Conservation (phyloP, 2,329 filamentous ascomycete genomes). For the Rhexocercosporidium sp. region DNA sequence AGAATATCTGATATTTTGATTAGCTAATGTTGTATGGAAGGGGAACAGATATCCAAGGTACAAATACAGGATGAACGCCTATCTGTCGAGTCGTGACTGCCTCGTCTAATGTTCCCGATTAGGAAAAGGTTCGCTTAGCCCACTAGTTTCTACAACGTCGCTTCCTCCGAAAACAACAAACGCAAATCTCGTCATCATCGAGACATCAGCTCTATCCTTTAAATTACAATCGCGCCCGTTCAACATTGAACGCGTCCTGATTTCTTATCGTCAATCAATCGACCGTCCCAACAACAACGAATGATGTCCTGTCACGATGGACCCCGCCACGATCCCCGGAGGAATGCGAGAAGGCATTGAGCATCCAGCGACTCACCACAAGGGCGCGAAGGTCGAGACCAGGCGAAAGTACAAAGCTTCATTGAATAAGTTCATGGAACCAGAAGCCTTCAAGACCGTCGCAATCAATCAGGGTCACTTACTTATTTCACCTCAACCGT, state of each 20-base stretch:
- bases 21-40: no score
- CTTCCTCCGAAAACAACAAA: conserved; percentile 11
- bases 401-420: not conserved
- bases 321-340: not conserved
- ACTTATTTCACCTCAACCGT: not conserved
- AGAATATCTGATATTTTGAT: no score
- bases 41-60: no score
- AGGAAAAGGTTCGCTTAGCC: conserved; percentile 5
- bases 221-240: not conserved
- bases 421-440: not conserved
- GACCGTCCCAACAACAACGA: not conserved
- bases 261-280: not conserved
- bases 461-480: not conserved
- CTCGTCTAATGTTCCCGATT: not conserved
- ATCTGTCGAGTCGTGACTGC: not conserved
- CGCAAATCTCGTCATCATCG: not conserved
- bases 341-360: not conserved
- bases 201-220: not conserved
- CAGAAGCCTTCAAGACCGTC: not conserved
- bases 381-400: not conserved
- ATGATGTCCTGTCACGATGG: conserved; percentile 6
- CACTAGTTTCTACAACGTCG: conserved; percentile 5
- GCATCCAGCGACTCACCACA: not conserved
- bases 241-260: not conserved
- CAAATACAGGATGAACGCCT: no score